Percentiles rank a stretch among this genome's conserved stretches.
Evolutionary conservation across 2,329 filamentous ascomycete genomes (phyloP).

Genomic region (Podosphaera leucotricha): DNA sequence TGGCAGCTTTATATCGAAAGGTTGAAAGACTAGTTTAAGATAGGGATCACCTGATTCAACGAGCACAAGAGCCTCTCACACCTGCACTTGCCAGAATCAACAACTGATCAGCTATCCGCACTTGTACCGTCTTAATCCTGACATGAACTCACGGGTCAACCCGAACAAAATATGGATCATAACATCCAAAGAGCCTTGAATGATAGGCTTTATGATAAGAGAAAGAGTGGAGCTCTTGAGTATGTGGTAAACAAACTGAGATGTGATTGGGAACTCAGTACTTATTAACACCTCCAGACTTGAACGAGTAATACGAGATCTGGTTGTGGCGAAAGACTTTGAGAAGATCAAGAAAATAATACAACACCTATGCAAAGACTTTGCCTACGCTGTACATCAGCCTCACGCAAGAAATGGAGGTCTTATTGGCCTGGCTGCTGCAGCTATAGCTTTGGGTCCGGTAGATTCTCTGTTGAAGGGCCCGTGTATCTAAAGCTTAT

Average conservation of each 20-base stretch:
- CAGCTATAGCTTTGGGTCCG: slow-evolving; percentile 78
- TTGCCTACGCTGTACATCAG: slow-evolving; percentile 90
- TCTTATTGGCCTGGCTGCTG: slow-evolving; percentile 81
- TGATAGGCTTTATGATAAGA: slow-evolving; percentile 96
- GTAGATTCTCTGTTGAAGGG: slow-evolving; percentile 27
- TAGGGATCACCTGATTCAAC: too few relatives aligned
- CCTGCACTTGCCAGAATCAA: too few relatives aligned
- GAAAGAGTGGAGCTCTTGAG: slow-evolving; percentile 92
- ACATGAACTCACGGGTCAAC: background rate
- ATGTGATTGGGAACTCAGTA: background rate
- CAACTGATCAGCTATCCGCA: background rate
- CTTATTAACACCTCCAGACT: slow-evolving; percentile 30
- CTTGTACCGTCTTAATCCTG: background rate
- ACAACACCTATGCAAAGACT: slow-evolving; percentile 91
- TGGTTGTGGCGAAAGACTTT: slow-evolving; percentile 53
- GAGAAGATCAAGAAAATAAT: slow-evolving; percentile 68
- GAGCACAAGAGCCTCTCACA: too few relatives aligned
- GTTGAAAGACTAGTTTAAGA: too few relatives aligned
- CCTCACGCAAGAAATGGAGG: slow-evolving; percentile 92
- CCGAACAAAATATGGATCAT: slow-evolving; percentile 43
- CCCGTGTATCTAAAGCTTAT: slow-evolving; percentile 2
- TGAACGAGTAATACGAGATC: slow-evolving; percentile 72
- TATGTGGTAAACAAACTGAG: slow-evolving; percentile 22
- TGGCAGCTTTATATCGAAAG: too few relatives aligned
- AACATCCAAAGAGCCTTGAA: slow-evolving; percentile 78